These are phyloP conservation scores for Pestalotiopsis sp. DNA, from an alignment of 2,329 filamentous ascomycete genomes.

Conservation along the genomic window DNA sequence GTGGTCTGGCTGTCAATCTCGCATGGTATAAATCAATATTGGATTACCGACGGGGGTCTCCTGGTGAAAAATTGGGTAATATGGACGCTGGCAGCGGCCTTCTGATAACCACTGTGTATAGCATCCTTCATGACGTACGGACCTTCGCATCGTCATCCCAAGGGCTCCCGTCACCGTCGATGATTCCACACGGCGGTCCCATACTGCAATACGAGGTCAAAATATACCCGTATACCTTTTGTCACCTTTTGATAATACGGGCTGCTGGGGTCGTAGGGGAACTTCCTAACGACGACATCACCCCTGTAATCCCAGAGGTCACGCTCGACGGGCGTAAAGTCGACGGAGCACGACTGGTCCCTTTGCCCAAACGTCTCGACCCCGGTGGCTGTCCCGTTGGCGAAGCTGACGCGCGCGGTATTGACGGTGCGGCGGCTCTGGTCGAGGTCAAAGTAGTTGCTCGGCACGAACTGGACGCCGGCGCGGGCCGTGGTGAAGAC, in stretches of 20 bases:
- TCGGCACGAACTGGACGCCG: conserved; percentile 44
- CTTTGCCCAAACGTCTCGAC: conserved; percentile 37
- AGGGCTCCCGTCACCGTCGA: too few species aligned
- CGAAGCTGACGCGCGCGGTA: conserved; percentile 42
- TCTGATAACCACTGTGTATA: too few species aligned
- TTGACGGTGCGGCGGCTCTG: conserved; percentile 40
- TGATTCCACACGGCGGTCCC: too few species aligned
- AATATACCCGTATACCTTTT: neutral
- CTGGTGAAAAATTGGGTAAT: too few species aligned
- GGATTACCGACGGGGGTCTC: too few species aligned
- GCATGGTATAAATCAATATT: too few species aligned
- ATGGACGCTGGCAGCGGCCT: too few species aligned
- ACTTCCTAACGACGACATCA: conserved; percentile 14
- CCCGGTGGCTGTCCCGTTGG: conserved; percentile 30
- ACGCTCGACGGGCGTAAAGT: conserved; percentile 29
- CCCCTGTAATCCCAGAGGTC: conserved; percentile 32
- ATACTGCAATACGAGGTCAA: too few species aligned
- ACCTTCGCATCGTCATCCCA: too few species aligned
- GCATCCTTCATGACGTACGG: too few species aligned
- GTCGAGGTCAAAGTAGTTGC: conserved; percentile 46
- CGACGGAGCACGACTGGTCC: conserved; percentile 30
- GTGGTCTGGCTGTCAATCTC: too few species aligned
- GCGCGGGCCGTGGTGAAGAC: conserved; percentile 50
- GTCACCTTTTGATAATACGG: conserved; percentile 10
- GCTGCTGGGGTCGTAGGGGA: conserved; percentile 12